These are phyloP conservation scores for Cyberlindnera nakhonratchasimensis DNA, from an alignment of 805 yeast species.

Conservation along the genomic window DNA sequence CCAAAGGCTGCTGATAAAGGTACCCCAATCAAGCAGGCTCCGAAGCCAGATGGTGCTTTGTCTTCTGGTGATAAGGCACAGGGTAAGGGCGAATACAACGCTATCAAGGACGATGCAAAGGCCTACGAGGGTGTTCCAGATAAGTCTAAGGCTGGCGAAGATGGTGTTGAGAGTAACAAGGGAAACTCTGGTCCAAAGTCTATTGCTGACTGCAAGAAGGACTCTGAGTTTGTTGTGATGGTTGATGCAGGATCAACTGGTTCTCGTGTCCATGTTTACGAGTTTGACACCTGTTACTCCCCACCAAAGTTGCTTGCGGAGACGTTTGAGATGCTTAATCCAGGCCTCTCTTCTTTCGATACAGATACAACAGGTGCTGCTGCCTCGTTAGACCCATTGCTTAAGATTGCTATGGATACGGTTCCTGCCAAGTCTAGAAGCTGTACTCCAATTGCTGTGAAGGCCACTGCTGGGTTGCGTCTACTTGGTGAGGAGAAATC, in stretches of 20 bases:
- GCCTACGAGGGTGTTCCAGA: slow-evolving; percentile 30
- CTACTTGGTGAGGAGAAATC: slow-evolving; percentile 76
- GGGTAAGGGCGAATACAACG: slow-evolving; percentile 23
- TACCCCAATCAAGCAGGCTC: slow-evolving; percentile 29
- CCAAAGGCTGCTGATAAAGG: slow-evolving; percentile 27
- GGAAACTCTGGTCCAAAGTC: slow-evolving; percentile 14
- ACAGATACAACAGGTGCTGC: slow-evolving; percentile 86
- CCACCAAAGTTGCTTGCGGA: slow-evolving; percentile 82
- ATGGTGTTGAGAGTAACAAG: slow-evolving; percentile 12
- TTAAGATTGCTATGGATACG: slow-evolving; percentile 67
- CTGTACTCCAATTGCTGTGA: slow-evolving; percentile 93
- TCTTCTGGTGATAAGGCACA: slow-evolving; percentile 8
- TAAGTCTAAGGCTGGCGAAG: slow-evolving; percentile 17
- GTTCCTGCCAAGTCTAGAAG: slow-evolving; percentile 71
- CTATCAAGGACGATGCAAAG: slow-evolving; percentile 28
- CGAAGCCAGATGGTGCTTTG: slow-evolving; percentile 23
- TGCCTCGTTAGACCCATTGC: slow-evolving; percentile 76
- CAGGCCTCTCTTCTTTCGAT: slow-evolving; percentile 86
- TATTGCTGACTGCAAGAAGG: slow-evolving; percentile 34
- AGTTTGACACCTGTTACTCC: slow-evolving; percentile 79
- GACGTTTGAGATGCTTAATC: slow-evolving; percentile 82
- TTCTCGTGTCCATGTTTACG: slow-evolving; percentile 91
- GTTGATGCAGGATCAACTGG: slow-evolving; percentile 98
- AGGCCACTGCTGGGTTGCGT: slow-evolving; percentile 97
- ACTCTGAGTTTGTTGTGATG: slow-evolving; percentile 80